Evolutionary conservation across 2,329 filamentous ascomycete genomes (phyloP), one percentile per base, ranked within the genome.

Genomic region (Calonectria henricotiae): DNA sequence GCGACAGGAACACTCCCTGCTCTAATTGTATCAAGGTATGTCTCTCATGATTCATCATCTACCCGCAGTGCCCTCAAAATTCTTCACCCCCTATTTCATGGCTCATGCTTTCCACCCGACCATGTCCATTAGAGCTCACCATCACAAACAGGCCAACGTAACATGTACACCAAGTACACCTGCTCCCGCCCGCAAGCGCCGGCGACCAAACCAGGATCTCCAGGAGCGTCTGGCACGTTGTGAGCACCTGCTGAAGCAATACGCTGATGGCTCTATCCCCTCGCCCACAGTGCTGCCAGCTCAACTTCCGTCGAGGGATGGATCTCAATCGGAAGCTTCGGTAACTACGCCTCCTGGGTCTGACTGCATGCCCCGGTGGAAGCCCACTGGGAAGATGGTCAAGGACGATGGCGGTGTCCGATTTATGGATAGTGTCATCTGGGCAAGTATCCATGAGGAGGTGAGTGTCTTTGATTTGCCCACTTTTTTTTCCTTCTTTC

Each of bases 161-260:
- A 84, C 85, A 68, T 91, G 89, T 74, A 89, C 87, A 12, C 89
- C 89, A 4, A 90, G 88, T 73, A 90, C 86, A 23, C 89, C 89
- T 1, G 89, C 89, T 8, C 89, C 89, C 6, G 87, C 88, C 32
- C 86, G 89, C 68, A 90, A 90, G 81, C 85, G 89, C 46, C 83
- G 88, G 71, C 83, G 88, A 58, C 89, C 89, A 11, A 90, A 90
- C 64, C 89, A 90, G 75, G 89, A 90, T 74, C 84, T 91, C 13
- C 89, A 90, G 75, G 89, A 91, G 79, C 85, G 89, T 44, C 82
- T 91, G 41, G 88, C 88, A 4, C 83, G 88, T 66, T 90, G 89
- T 72, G 89, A 91, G 74, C 87, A 89, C 72, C 80, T 90, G 44
- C 79, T 90, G 25, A 89, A 89, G 73, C 86, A 88, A 69, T 90